Base-by-base conservation (phyloP, 106 monocot genomes). In the Dioscorea zingiberensis region DNA sequence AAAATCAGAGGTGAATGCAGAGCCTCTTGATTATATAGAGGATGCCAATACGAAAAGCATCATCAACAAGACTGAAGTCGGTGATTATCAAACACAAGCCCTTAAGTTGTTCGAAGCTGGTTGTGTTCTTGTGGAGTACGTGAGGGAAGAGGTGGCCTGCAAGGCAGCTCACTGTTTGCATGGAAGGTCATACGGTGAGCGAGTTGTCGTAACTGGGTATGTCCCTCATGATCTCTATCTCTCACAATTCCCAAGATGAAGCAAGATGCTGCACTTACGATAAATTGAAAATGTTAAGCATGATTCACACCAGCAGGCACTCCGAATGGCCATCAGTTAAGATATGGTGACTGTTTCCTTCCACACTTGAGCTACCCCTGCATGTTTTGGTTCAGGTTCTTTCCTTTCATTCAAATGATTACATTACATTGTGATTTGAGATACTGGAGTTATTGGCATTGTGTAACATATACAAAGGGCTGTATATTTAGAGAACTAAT, bases 111-210 rank as follows among this genome's bases (percentile, higher is more conserved):
- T 93, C 51, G 84, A 82, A 66, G 68, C 79, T 12, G 89, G 86
- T 23, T 75, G 69, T 58, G 58, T 93, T 55, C 70, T 98, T 58
- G 89, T 98, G n/a, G 93, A 98, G 67, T 98, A 93, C 73, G 18
- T 78, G 60, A 82, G 98, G 48, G 60, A 76, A 69, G 93, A 98
- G 63, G 89, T 86, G 4, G 60, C 86, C 27, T 80, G 81, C 51
- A 60, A 49, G 55, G 98, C 98, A 2, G 98, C 86, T 49, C 93
- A 82, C 68, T 79, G 70, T 69, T 77, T 98, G 74, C 81, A 93
- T 62, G 77, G 81, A 4, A 72, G 92, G 63, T 62, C 66, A n/a
- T 98, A 74, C 61, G 86, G 77, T 7, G 80, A 71, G 15, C 68
- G 71, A 28, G 60, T 71, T 23, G 81, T 98, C 11, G 44, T 49